Evolutionary conservation across 2,329 filamentous ascomycete genomes (phyloP), one percentile per base, ranked within the genome.

Genomic region (Curvularia hawaiiensis): DNA sequence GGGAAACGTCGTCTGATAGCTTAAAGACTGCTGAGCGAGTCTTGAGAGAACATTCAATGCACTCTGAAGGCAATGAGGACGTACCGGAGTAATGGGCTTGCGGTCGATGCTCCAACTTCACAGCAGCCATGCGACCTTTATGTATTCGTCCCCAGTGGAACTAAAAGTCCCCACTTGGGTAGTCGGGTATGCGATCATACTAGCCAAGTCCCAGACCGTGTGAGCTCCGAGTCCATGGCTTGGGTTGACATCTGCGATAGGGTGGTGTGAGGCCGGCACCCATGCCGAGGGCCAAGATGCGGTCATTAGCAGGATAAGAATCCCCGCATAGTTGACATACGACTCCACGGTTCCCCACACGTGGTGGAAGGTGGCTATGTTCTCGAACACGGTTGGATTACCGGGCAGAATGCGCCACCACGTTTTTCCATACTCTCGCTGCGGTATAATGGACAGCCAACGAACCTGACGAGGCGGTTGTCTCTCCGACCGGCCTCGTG

Each of bases 291-390:
- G 50, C 52, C 57, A 18, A 56, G 61, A 60, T 61, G 61, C 58
- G 62, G 57, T 28, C 8, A 26, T 44, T 65, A 59, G 62, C 50
- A 53, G 59, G 57, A 52, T 48, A 56, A 63, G 22, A 51, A 64
- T 63, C 66, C 65, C 66, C 66, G 64, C 65, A 62, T 62, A 61
- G 46, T 58, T 43, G 50, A 48, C 50, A 49, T 33, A 48, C 43
- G 18, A 44, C 61, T 60, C 61, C 62, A 59, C 57, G 35, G 14
- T 54, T 62, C 65, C 62, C 63, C 67, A 63, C 55, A 63, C 57
- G 48, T 44, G 39, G 41, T 56, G 39, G 52, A 65, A 66, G 56
- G 60, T 53, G 56, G 52, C 50, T 50, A 58, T 45, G 54, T 61
- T 61, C 53, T 65, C 58, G 56, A 63, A 59, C 52, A 33, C 47